Conservation (phyloP, 2,329 filamentous ascomycete genomes). For the Geoglossum cookeanum region DNA sequence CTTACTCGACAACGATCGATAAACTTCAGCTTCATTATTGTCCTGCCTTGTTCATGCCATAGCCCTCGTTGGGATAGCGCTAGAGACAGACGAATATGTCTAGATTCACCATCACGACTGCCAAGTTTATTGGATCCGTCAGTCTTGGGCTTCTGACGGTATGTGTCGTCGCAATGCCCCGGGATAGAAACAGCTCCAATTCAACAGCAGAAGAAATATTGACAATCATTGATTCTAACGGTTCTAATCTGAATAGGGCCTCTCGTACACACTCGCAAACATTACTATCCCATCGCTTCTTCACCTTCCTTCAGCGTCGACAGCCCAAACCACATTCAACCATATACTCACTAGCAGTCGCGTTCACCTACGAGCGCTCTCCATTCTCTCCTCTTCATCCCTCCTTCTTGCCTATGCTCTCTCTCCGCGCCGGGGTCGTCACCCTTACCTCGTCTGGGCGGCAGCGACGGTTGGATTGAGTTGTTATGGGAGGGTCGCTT, state of each 20-base stretch:
- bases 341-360: conserved; percentile 44
- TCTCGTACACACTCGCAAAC: conserved; percentile 67
- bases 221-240: background rate
- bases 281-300: conserved; percentile 66
- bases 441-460: conserved; percentile 84
- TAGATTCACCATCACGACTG: conserved; percentile 49
- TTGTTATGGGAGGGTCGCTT: conserved; percentile 5
- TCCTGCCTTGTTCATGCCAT: background rate
- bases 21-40: too few species aligned
- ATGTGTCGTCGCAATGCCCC: conserved; percentile 22
- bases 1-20: too few species aligned
- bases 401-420: conserved; percentile 62
- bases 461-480: conserved; percentile 36
- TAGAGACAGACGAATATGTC: conserved; percentile 28
- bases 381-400: conserved; percentile 47
- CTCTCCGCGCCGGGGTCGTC: conserved; percentile 54
- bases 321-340: conserved; percentile 50
- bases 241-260: conserved; percentile 39
- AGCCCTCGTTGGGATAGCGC: background rate
- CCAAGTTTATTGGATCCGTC: conserved; percentile 86
- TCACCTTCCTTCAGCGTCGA: conserved; percentile 55
- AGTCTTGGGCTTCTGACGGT: conserved; percentile 78
- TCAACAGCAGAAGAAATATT: background rate
- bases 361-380: conserved; percentile 46
- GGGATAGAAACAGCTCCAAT: background rate